phyloP scores from a whole-genome alignment of 163 green algal species.

The Scenedesmus sp. region DNA sequence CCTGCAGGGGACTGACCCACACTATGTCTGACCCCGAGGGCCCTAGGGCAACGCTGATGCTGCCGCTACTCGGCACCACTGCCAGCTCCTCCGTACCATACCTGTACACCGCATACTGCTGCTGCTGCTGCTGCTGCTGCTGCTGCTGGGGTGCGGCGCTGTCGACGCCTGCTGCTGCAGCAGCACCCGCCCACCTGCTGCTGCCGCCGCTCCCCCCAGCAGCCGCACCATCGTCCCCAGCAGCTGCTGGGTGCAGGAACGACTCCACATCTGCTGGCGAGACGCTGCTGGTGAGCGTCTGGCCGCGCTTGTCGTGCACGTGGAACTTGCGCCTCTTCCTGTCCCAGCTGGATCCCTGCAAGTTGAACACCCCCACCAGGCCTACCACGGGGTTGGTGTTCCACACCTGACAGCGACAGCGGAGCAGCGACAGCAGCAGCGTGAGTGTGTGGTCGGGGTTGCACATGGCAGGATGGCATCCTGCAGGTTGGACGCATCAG shows the following conservation, averaged over 20 bases:
- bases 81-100: slow-evolving; percentile 12
- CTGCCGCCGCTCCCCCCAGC: not conserved
- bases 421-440: not conserved
- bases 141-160: not conserved
- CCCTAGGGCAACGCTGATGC: slow-evolving; percentile 48
- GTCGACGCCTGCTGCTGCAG: slow-evolving; percentile 17
- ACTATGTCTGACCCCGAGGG: slow-evolving; percentile 43
- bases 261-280: slow-evolving; percentile 69
- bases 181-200: slow-evolving; percentile 30
- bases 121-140: slow-evolving; percentile 7
- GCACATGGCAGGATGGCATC: slow-evolving; percentile 82
- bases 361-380: slow-evolving; percentile 93
- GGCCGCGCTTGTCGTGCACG: slow-evolving; percentile 70
- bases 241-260: slow-evolving; percentile 46
- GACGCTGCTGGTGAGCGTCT: slow-evolving; percentile 61
- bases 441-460: slow-evolving; percentile 48
- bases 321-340: slow-evolving; percentile 84
- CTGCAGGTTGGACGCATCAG: slow-evolving; percentile 95
- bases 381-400: slow-evolving; percentile 85
- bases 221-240: slow-evolving; percentile 25
- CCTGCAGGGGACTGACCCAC: slow-evolving; percentile 28
- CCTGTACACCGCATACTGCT: slow-evolving; percentile 48
- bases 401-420: slow-evolving; percentile 84
- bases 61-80: not conserved
- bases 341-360: slow-evolving; percentile 93